These are phyloP conservation scores for Alternaria metachromatica DNA, from an alignment of 2,329 filamentous ascomycete genomes.

Conservation along the genomic window DNA sequence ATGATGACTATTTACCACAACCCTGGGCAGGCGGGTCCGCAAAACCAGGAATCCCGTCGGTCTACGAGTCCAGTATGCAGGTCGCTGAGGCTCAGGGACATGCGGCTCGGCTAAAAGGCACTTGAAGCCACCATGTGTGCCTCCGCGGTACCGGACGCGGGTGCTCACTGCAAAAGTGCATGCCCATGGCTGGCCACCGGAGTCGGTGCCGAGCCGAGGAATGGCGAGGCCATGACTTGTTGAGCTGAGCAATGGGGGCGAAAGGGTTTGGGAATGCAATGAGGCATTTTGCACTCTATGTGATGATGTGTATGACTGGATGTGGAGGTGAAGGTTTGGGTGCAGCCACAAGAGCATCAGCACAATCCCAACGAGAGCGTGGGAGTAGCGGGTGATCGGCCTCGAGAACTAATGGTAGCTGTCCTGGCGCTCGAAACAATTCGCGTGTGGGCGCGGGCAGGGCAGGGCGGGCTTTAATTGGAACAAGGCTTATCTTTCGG, in stretches of 20 bases:
- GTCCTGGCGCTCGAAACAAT: slow-evolving; percentile 6
- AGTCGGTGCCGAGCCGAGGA: slow-evolving; percentile 9
- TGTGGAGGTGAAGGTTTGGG: background rate
- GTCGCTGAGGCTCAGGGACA: slow-evolving; percentile 7
- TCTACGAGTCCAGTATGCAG: slow-evolving; percentile 7
- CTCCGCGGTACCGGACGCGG: slow-evolving; percentile 8
- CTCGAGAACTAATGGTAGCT: background rate
- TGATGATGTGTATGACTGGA: background rate
- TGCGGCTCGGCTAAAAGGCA: slow-evolving; percentile 17
- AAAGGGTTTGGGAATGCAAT: background rate
- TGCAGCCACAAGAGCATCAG: background rate
- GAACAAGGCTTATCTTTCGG: slow-evolving; percentile 22
- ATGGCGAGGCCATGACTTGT: slow-evolving; percentile 1
- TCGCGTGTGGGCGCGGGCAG: slow-evolving; percentile 9
- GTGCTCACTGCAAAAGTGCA: slow-evolving; percentile 3
- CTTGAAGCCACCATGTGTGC: slow-evolving; percentile 9
- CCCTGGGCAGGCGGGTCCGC: background rate
- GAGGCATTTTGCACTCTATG: background rate
- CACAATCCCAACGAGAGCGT: background rate
- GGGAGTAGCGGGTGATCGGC: slow-evolving; percentile 8
- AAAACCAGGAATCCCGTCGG: background rate
- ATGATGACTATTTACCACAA: background rate
- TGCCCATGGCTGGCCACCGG: slow-evolving; percentile 3
- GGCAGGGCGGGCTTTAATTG: slow-evolving; percentile 22
- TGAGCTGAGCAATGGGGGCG: background rate